Percentiles rank a stretch among this genome's conserved stretches.
Evolutionary conservation across 176 grass and related monocot species (phyloP).

Genomic region (Musa itinerans): DNA sequence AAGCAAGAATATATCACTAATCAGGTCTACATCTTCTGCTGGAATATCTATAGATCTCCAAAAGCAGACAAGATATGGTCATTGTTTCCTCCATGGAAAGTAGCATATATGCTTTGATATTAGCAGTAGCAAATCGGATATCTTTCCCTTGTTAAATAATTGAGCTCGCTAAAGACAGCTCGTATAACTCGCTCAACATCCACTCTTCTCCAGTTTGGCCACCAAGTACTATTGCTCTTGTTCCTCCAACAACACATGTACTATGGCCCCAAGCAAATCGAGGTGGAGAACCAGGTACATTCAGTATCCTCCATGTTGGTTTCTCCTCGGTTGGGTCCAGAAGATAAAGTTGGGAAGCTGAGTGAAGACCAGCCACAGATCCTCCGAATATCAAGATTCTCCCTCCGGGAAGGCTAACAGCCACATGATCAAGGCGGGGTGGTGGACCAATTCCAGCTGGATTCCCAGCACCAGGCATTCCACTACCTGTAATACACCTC

Average conservation of each 20-base stretch:
- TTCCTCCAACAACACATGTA: conserved; percentile 21
- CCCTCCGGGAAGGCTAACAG: conserved; percentile 17
- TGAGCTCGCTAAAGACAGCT: conserved; percentile 11
- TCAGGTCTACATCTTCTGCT: neutral
- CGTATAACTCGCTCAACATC: conserved; percentile 16
- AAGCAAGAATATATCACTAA: neutral
- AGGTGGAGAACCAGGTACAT: conserved; percentile 14
- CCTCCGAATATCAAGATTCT: conserved; percentile 16
- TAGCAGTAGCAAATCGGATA: neutral
- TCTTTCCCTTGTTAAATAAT: neutral
- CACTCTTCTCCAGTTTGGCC: conserved; percentile 21
- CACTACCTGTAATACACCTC: conserved; percentile 18
- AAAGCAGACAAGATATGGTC: neutral
- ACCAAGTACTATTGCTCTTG: conserved; percentile 14
- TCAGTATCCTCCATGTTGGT: conserved; percentile 18
- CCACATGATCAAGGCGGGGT: conserved; percentile 19
- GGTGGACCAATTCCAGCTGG: conserved; percentile 15
- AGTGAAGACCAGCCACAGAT: conserved; percentile 21
- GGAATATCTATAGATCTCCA: neutral
- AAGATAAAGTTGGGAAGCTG: conserved; percentile 20
- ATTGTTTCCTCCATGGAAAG: neutral
- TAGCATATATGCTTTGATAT: neutral
- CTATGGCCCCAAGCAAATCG: conserved; percentile 20
- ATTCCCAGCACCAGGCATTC: conserved; percentile 17
- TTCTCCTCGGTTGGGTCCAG: conserved; percentile 17